Conservation (phyloP, 164 flowering plant species). For the Vitis riparia region DNA sequence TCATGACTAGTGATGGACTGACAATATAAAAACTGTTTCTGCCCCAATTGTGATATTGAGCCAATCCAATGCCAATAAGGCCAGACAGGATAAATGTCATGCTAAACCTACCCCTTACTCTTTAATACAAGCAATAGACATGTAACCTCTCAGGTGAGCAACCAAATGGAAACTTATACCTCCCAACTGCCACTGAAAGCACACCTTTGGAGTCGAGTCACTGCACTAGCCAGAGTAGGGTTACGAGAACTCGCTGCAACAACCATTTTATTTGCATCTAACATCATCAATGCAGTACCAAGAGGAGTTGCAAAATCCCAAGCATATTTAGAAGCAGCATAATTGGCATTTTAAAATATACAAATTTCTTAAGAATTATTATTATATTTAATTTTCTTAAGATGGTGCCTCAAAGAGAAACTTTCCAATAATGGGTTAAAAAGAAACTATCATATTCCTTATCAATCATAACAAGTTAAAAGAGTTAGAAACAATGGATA, state of each 20-base stretch:
- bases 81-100: background rate
- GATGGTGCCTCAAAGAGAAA: too few relatives aligned
- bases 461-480: too few relatives aligned
- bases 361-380: too few relatives aligned
- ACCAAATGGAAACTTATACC: slow-evolving; percentile 40
- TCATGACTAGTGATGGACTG: background rate
- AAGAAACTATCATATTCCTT: too few relatives aligned
- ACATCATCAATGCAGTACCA: slow-evolving; percentile 98
- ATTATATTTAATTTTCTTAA: too few relatives aligned
- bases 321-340: slow-evolving; percentile 99
- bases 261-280: slow-evolving; percentile 99
- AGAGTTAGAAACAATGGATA: too few relatives aligned
- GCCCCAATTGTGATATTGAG: background rate
- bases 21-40: background rate
- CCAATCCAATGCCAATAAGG: too few relatives aligned
- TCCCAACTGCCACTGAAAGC: slow-evolving; percentile 99
- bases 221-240: slow-evolving; percentile 93
- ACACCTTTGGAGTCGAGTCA: slow-evolving; percentile 95
- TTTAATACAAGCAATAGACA: background rate
- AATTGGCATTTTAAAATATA: slow-evolving; percentile 75
- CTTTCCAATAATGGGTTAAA: too few relatives aligned
- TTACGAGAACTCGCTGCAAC: slow-evolving; percentile 99
- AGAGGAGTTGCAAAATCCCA: slow-evolving; percentile 99
- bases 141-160: background rate
- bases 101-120: background rate